Conservation (phyloP, 1,284 basidiomycete genomes). For the Ceratobasidium sp. region DNA sequence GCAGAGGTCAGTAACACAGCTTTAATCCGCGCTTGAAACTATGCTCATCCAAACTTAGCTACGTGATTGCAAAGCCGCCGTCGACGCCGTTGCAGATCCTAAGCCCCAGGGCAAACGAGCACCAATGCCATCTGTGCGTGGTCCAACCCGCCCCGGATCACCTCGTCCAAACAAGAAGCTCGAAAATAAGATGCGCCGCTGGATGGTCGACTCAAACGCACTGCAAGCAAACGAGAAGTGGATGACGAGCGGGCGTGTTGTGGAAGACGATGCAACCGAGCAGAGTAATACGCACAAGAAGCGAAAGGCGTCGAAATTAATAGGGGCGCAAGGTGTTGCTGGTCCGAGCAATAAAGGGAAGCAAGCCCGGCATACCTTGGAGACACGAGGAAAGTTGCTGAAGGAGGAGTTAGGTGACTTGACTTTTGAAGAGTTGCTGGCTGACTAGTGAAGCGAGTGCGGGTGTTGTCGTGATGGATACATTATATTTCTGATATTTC, state of each 20-base stretch:
- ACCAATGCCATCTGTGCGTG: not conserved
- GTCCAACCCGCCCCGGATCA: not conserved
- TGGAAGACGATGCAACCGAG: not conserved
- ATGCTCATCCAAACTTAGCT: not conserved
- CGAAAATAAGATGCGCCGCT: not conserved
- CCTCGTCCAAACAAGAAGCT: slow-evolving; percentile 10
- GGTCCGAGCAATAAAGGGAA: slow-evolving; percentile 2
- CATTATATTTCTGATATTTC: not conserved
- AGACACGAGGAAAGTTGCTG: not conserved
- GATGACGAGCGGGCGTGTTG: not conserved
- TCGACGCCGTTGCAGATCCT: not conserved
- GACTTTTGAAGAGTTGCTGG: not conserved
- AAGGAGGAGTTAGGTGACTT: not conserved
- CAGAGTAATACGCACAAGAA: not conserved
- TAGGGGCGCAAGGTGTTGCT: not conserved
- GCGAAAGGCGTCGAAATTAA: not conserved
- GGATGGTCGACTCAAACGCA: not conserved
- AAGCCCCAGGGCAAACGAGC: not conserved
- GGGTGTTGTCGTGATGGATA: not conserved
- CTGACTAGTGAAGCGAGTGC: not conserved
- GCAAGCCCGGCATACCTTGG: not conserved
- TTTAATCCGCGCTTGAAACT: not conserved
- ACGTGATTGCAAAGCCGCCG: not conserved
- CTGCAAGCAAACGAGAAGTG: not conserved
- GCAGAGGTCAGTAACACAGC: not conserved